Evolutionary conservation across 1,284 basidiomycete genomes (phyloP).

Genomic region (Microbotryomycetes sp.): DNA sequence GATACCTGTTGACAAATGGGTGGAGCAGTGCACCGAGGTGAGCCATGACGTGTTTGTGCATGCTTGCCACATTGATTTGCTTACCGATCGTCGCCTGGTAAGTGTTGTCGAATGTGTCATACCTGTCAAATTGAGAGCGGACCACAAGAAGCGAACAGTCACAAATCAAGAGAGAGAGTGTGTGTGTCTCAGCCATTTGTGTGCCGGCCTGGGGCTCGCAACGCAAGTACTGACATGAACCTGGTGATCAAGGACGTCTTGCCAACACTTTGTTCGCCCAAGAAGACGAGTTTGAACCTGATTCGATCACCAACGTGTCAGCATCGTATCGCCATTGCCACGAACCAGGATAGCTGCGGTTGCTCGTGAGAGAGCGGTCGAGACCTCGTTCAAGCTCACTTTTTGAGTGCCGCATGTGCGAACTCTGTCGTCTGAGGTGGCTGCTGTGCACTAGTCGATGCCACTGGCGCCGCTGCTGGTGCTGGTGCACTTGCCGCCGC

Average conservation of each 20-base stretch:
- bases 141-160: background rate
- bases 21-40: background rate
- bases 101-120: slow-evolving; percentile 99
- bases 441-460: slow-evolving; percentile 5
- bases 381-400: slow-evolving; percentile 1
- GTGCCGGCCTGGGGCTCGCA: background rate
- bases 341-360: too few relatives aligned
- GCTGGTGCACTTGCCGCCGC: background rate
- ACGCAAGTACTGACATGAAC: slow-evolving; percentile 47
- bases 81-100: slow-evolving; percentile 97
- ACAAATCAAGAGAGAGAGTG: background rate
- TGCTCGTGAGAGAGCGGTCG: too few relatives aligned
- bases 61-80: background rate
- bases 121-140: slow-evolving; percentile 56
- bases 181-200: background rate
- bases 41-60: background rate
- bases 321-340: too few relatives aligned
- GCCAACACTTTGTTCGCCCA: slow-evolving; percentile 64
- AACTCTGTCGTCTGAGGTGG: slow-evolving; percentile 22
- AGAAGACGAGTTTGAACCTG: slow-evolving; percentile 90
- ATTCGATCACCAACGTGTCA: too few relatives aligned
- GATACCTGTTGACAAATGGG: slow-evolving; percentile 48
- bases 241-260: slow-evolving; percentile 96
- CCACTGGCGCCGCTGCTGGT: background rate
- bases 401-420: slow-evolving; percentile 34